phyloP scores from a whole-genome alignment of 805 yeast species.

The Candida yuanshanica region DNA sequence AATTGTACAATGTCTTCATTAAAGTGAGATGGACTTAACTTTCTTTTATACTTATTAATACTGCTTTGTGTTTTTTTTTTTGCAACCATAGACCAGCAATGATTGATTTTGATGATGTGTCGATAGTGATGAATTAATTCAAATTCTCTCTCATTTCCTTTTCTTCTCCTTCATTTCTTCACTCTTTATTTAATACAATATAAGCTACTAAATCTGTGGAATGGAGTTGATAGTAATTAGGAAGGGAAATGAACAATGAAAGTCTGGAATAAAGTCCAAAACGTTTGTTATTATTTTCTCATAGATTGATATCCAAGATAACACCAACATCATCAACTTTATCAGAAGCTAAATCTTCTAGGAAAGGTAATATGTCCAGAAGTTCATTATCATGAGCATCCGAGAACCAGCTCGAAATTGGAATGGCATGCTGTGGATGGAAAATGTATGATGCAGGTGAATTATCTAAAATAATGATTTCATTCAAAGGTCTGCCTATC shows the following conservation, averaged over 20 bases:
- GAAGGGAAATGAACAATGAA: not conserved
- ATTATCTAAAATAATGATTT: slow-evolving; percentile 87
- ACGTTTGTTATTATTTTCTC: not conserved
- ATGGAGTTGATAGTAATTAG: no score
- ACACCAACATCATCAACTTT: slow-evolving; percentile 80
- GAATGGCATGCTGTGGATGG: slow-evolving; percentile 97
- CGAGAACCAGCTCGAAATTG: slow-evolving; percentile 96
- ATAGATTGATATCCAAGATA: slow-evolving; percentile 68
- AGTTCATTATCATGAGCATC: slow-evolving; percentile 97
- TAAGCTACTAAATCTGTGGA: no score
- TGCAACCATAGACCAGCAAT: not conserved
- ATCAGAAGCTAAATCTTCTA: slow-evolving; percentile 72
- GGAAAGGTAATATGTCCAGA: slow-evolving; percentile 82
- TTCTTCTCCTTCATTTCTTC: not conserved
- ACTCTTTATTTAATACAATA: not conserved
- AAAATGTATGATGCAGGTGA: slow-evolving; percentile 97
- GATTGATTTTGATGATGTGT: not conserved
- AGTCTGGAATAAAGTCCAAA: not conserved
- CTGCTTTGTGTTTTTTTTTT: not conserved
- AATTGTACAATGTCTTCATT: slow-evolving; percentile 1
- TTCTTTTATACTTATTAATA: no score
- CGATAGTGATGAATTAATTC: not conserved
- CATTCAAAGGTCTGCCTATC: slow-evolving; percentile 85
- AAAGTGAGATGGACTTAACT: not conserved
- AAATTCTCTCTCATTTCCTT: not conserved